These are phyloP conservation scores for Bullera alba DNA, from an alignment of 768 basidiomycete species.

Conservation along the genomic window DNA sequence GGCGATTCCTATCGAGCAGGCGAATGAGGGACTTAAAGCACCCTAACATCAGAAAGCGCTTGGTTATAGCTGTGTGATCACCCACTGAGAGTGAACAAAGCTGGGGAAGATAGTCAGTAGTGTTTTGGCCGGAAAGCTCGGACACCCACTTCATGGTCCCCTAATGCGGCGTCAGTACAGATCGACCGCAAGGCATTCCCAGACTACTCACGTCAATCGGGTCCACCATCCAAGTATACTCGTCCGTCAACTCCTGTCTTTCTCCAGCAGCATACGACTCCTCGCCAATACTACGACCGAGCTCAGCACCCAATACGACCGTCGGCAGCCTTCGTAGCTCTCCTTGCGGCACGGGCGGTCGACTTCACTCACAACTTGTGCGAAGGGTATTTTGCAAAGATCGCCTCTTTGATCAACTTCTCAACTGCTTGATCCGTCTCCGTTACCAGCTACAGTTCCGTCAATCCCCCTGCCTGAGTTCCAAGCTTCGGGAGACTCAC, in stretches of 20 bases:
- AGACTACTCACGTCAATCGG: constrained; percentile 58
- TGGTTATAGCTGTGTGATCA: constrained; percentile 50
- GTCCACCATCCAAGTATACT: constrained; percentile 90
- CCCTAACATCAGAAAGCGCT: constrained; percentile 32
- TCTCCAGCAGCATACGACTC: constrained; percentile 76
- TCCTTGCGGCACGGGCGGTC: not conserved
- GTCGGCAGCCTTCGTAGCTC: not conserved
- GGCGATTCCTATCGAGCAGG: constrained; percentile 83
- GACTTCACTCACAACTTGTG: constrained; percentile 67
- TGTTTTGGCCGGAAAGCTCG: not conserved
- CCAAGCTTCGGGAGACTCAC: constrained; percentile 8
- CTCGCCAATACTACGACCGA: constrained; percentile 78
- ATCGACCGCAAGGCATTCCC: not conserved
- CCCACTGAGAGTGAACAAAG: constrained; percentile 36
- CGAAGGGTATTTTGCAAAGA: constrained; percentile 60
- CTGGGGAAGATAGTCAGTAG: constrained; percentile 13
- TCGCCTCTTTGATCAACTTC: constrained; percentile 66
- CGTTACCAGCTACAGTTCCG: constrained; percentile 59
- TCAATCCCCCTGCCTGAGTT: not conserved
- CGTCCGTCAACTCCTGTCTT: constrained; percentile 61
- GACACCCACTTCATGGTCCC: constrained; percentile 31
- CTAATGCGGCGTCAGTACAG: not conserved
- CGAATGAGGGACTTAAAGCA: constrained; percentile 70
- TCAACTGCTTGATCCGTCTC: constrained; percentile 91
- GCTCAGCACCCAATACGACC: no score